Conservation (phyloP, 73 alveolate species). For the Loxodes magnus region DNA sequence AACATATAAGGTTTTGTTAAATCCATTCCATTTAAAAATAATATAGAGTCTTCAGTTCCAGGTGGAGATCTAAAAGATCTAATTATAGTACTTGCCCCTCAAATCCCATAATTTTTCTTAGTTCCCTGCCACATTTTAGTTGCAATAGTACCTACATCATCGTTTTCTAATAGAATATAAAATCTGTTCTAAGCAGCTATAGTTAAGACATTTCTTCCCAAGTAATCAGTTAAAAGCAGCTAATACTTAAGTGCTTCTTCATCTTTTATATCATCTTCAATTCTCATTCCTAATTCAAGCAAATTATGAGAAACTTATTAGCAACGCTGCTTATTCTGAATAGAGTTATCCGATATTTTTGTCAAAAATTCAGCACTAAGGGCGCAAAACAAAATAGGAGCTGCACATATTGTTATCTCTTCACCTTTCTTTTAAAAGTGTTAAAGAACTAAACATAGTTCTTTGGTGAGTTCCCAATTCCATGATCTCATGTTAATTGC, state of each 20-base stretch:
- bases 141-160: conserved; percentile 7
- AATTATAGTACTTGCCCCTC: conserved; percentile 3
- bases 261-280: not conserved
- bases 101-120: not conserved
- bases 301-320: not conserved
- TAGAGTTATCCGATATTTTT: not conserved
- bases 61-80: not conserved
- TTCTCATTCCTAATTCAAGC: not conserved
- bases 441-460: not conserved
- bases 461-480: not conserved
- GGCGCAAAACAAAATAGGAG: conserved; percentile 10
- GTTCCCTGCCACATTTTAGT: conserved; percentile 1
- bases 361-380: conserved; percentile 4
- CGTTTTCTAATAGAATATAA: not conserved
- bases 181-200: conserved; percentile 2
- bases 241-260: not conserved
- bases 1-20: not conserved
- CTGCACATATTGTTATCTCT: not conserved
- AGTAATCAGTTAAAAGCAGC: not conserved
- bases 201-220: not conserved
- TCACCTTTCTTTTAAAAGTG: not conserved
- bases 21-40: not conserved
- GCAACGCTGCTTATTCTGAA: conserved; percentile 4
- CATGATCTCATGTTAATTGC: not conserved
- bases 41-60: not conserved